Evolutionary conservation across 495 filamentous ascomycete species (phyloP).

Genomic region (Oidiodendron maius): DNA sequence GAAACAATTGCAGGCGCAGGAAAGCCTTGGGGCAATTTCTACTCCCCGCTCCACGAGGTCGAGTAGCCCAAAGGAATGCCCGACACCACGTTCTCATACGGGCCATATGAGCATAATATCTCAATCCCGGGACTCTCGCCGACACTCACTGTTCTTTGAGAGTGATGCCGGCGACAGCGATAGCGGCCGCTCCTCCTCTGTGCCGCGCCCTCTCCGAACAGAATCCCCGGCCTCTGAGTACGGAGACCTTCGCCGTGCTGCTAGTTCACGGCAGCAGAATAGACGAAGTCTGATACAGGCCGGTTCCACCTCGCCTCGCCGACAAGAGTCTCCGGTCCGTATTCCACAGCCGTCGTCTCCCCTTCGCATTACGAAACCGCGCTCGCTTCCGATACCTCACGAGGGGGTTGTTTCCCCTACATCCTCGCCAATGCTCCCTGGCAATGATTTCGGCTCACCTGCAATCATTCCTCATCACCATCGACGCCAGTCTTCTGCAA

Average conservation of each 20-base stretch:
- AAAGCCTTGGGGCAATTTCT: slow-evolving; percentile 32
- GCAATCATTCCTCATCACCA: slow-evolving; percentile 60
- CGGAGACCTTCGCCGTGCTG: slow-evolving; percentile 59
- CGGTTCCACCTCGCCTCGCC: slow-evolving; percentile 65
- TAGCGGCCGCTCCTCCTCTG: slow-evolving; percentile 73
- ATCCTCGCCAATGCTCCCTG: slow-evolving; percentile 77
- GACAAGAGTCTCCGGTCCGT: slow-evolving; percentile 81
- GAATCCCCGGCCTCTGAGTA: slow-evolving; percentile 89
- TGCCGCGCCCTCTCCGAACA: slow-evolving; percentile 61
- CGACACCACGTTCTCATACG: slow-evolving; percentile 82
- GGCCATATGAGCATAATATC: slow-evolving; percentile 55
- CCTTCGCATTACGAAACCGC: slow-evolving; percentile 77
- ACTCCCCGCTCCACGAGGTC: slow-evolving; percentile 59
- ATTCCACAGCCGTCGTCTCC: slow-evolving; percentile 74
- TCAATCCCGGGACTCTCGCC: slow-evolving; percentile 57
- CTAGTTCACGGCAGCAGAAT: slow-evolving; percentile 70
- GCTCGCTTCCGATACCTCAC: slow-evolving; percentile 59
- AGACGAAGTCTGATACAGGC: slow-evolving; percentile 77
- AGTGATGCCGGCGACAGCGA: slow-evolving; percentile 78
- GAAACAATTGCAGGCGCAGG: slow-evolving; percentile 18
- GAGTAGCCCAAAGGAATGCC: slow-evolving; percentile 85
- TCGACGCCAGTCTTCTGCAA: slow-evolving; percentile 86
- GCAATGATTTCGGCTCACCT: slow-evolving; percentile 76
- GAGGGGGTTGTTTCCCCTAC: slow-evolving; percentile 81
- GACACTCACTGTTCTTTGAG: slow-evolving; percentile 67